Evolutionary conservation across 2,329 filamentous ascomycete species (phyloP), one percentile per base, ranked within the genome.

Genomic region (Colletotrichum sp.): DNA sequence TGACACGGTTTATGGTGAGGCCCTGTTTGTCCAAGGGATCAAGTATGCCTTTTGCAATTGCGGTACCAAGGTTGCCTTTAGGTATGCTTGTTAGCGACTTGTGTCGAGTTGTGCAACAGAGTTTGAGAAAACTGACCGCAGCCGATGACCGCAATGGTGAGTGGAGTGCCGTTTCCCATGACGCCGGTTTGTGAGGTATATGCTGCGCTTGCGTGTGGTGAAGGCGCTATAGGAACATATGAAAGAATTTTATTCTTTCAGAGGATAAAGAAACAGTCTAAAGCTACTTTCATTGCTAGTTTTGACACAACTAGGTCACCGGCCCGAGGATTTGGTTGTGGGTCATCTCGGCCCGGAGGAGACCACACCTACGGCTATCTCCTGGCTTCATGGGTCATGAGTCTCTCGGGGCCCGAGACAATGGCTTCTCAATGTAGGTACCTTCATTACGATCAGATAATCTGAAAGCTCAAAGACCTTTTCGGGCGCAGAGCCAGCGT

Each of bases 201-300:
- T 27, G 54, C 0, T 3, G 6, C 15, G n/a, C 11, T 57, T 57
- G 1, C 24, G 0, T 6, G 5, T 3, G 4, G 2, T 1, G 9
- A 12, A 57, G 54, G 5, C 54, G 9, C 21, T 57, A 4, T 7
- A 29, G 54, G 15, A 57, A 1, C 4, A 29, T 18, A 29, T 57
- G 0, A 29, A 29, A 29, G 1, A 27, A 16, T 9, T 0, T 0
- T 5, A 2, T 13, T 18, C 54, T 27, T 24, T 57, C 2, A 3
- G 4, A 27, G 3, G 24, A 29, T 5, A 5, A 6, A 18, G 54
- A 24, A 16, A 3, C 54, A 57, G 21, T 57, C 24, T 29, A 3
- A 27, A 27, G 51, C 51, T 27, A 57, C 8, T 27, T 29, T 13
- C 27, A 57, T 57, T 29, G 15, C 5, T 18, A 29, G 3, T 18